Conservation (phyloP, 1,284 basidiomycete genomes). For the Cutaneotrichosporon curvatum region DNA sequence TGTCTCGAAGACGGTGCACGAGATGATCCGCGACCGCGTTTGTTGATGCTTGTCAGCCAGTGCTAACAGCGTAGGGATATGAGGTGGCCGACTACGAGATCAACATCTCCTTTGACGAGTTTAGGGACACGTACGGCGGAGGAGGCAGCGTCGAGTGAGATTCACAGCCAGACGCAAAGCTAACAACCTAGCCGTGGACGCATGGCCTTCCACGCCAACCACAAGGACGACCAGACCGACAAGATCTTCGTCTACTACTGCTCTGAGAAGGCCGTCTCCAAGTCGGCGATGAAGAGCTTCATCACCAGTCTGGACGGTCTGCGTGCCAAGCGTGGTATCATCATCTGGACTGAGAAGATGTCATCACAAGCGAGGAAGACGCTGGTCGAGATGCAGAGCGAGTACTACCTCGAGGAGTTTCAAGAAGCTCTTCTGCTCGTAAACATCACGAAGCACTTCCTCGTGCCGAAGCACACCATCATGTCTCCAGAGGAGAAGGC, state of each 20-base stretch:
- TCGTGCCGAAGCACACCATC: constrained; percentile 91
- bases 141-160: constrained; percentile 41
- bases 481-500: constrained; percentile 81
- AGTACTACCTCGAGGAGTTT: constrained; percentile 91
- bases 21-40: constrained; percentile 82
- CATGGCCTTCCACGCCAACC: constrained; percentile 80
- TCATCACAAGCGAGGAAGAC: constrained; percentile 96
- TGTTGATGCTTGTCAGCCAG: constrained; percentile 16
- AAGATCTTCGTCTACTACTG: constrained; percentile 94
- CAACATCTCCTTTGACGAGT: constrained; percentile 45
- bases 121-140: constrained; percentile 34
- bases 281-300: constrained; percentile 91
- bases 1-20: constrained; percentile 93
- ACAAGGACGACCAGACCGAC: constrained; percentile 59
- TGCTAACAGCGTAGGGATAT: constrained; percentile 36
- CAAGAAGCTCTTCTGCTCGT: constrained; percentile 93
- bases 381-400: constrained; percentile 73
- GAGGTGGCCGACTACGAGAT: constrained; percentile 46
- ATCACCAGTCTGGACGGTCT: constrained; percentile 82
- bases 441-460: constrained; percentile 92
- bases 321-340: constrained; percentile 80
- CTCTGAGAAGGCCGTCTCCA: constrained; percentile 83
- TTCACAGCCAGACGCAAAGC: neutral
- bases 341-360: constrained; percentile 95
- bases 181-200: constrained; percentile 61